Percentiles rank a stretch among this genome's conserved stretches.
These are phyloP conservation scores for Backusella tarrabulga DNA, from an alignment of 192 early-diverging fungal genomes.

Conservation along the genomic window DNA sequence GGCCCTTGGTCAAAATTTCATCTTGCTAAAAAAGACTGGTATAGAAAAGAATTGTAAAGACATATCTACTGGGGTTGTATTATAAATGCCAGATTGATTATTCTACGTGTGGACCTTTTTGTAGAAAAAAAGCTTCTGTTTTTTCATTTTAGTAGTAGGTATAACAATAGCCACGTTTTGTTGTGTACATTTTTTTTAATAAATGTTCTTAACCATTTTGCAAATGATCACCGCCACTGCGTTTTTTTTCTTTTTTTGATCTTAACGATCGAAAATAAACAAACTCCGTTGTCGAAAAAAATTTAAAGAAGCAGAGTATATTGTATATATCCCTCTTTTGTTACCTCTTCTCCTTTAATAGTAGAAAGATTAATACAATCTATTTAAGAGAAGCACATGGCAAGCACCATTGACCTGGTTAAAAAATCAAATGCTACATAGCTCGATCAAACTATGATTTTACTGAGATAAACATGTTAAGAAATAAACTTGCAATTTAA, in stretches of 20 bases:
- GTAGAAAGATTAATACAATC: background rate
- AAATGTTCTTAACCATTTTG: background rate
- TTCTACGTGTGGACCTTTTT: background rate
- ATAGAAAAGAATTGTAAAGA: background rate
- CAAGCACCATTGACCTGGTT: background rate
- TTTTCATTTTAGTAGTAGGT: background rate
- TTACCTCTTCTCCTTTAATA: background rate
- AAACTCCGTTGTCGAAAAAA: background rate
- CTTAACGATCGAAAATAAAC: background rate
- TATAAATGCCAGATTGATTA: background rate
- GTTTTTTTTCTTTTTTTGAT: background rate
- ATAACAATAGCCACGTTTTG: background rate
- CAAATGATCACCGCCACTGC: background rate
- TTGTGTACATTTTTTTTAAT: background rate
- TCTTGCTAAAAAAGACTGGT: background rate
- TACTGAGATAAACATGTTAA: background rate
- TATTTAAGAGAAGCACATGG: background rate
- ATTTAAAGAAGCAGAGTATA: background rate
- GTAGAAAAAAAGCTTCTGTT: background rate
- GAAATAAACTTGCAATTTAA: background rate
- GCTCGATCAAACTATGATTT: background rate
- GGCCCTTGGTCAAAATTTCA: background rate
- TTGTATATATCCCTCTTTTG: background rate
- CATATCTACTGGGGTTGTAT: background rate
- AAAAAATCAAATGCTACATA: background rate